These are phyloP conservation scores for Diplodia intermedia DNA, from an alignment of 2,329 filamentous ascomycete species.

Conservation along the genomic window DNA sequence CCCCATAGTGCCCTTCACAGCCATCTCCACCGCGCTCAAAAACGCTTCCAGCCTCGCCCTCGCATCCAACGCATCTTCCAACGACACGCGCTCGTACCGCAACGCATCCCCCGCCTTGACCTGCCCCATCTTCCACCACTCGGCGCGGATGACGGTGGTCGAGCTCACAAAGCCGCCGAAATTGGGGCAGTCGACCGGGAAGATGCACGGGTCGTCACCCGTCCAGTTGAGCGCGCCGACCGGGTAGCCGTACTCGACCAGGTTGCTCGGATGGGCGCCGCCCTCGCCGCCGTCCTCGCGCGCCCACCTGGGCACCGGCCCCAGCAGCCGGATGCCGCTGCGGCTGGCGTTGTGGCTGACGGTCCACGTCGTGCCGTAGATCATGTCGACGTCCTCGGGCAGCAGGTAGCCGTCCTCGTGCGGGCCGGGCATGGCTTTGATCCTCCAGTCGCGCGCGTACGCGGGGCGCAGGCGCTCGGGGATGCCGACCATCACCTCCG, in stretches of 20 bases:
- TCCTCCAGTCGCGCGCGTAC: slow-evolving; percentile 60
- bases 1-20: slow-evolving; percentile 40
- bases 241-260: slow-evolving; percentile 62
- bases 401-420: slow-evolving; percentile 63
- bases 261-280: slow-evolving; percentile 66
- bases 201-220: slow-evolving; percentile 66
- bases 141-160: slow-evolving; percentile 63
- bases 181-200: slow-evolving; percentile 65
- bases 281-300: slow-evolving; percentile 67
- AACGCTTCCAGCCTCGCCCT: slow-evolving; percentile 55
- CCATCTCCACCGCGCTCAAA: slow-evolving; percentile 52
- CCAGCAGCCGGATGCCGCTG: slow-evolving; percentile 66
- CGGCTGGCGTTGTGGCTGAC: slow-evolving; percentile 67
- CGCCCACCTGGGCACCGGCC: slow-evolving; percentile 65
- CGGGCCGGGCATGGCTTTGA: slow-evolving; percentile 63
- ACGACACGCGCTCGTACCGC: slow-evolving; percentile 57
- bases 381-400: slow-evolving; percentile 61
- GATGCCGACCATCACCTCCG: slow-evolving; percentile 43
- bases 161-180: slow-evolving; percentile 66
- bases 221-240: slow-evolving; percentile 66
- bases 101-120: slow-evolving; percentile 65
- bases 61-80: slow-evolving; percentile 59
- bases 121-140: slow-evolving; percentile 68
- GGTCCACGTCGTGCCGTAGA: slow-evolving; percentile 65
- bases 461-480: slow-evolving; percentile 56